Evolutionary conservation across 2,329 filamentous ascomycete species (phyloP).

Genomic region (Chaetomiaceae sp.): DNA sequence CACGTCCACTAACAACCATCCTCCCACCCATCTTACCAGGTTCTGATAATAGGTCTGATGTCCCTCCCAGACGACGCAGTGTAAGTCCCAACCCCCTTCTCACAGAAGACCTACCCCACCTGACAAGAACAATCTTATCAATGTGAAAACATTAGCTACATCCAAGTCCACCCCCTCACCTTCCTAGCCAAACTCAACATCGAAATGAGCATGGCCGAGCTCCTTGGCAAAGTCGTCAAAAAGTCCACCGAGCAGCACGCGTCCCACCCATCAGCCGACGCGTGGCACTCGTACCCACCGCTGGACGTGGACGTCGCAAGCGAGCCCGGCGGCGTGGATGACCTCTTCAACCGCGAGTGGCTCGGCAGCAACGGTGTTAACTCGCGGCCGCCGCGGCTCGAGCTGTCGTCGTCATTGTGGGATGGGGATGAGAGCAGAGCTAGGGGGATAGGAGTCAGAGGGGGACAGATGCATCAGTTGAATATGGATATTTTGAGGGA

Average conservation of each 20-base stretch:
- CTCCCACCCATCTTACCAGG: conserved; percentile 9
- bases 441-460: background rate
- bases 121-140: background rate
- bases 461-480: conserved; percentile 14
- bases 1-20: no score
- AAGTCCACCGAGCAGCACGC: background rate
- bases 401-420: no score
- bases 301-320: no score
- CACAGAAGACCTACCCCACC: background rate
- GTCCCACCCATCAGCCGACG: background rate
- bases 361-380: no score
- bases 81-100: conserved; percentile 19
- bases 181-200: conserved; percentile 47
- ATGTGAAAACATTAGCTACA: conserved; percentile 30
- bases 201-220: conserved; percentile 48
- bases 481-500: conserved; percentile 13
- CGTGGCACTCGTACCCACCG: no score
- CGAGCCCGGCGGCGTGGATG: no score
- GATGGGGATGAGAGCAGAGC: no score
- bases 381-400: no score
- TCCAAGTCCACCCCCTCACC: conserved; percentile 44
- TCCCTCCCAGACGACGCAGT: conserved; percentile 42
- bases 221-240: conserved; percentile 39
- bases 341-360: conserved; percentile 15
- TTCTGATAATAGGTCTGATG: conserved; percentile 40